Base-by-base conservation (phyloP, 305 asterid genomes). In the Lippia alba region DNA sequence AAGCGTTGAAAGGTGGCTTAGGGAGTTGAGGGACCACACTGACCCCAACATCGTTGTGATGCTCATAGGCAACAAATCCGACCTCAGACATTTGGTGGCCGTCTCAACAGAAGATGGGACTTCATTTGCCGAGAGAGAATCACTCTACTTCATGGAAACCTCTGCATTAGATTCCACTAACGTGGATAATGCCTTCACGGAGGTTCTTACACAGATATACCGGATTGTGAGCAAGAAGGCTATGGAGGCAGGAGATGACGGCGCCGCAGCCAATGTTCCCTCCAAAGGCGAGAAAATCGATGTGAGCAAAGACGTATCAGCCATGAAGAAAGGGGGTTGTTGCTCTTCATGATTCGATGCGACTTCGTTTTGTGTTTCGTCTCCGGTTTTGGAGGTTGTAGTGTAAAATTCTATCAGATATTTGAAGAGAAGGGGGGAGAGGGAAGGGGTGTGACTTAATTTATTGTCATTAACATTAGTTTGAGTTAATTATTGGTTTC, bases 61-160 rank as follows among this genome's bases (percentile, higher is more conserved):
- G 97, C 92, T 87, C 2, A 86, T 88, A 0, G 97, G 96, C 63
- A 91, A 88, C 84, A 91, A 91, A 74, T 84, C 89, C n/a, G 96
- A 88, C 82, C 96, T 91, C 11, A 88, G 91, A 48, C 96, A 88
- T 79, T 85, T 88, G 46, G 88, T 85, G 64, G 96, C 97, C 1
- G 97, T 91, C 60, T 64, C 88, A 9, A 79, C 88, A 7, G 96
- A 91, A 45, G 96, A 86, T 1, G 96, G 90, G 32, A 88, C 89
- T 41, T 85, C 88, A 0, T 86, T 88, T 11, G 81, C 94, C 0
- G 94, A 91, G 80, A 87, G 75, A 76, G 94, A 88, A 66, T 86
- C 97, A 0, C 93, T 88, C 51, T 91, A 86, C 83, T 91, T 86
- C 82, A 88, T 87, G 94, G 97, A 91, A 74, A 91, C 97, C 12